Evolutionary conservation across 495 filamentous ascomycete genomes (phyloP), one percentile per base, ranked within the genome.

Genomic region (Xylaria curta): DNA sequence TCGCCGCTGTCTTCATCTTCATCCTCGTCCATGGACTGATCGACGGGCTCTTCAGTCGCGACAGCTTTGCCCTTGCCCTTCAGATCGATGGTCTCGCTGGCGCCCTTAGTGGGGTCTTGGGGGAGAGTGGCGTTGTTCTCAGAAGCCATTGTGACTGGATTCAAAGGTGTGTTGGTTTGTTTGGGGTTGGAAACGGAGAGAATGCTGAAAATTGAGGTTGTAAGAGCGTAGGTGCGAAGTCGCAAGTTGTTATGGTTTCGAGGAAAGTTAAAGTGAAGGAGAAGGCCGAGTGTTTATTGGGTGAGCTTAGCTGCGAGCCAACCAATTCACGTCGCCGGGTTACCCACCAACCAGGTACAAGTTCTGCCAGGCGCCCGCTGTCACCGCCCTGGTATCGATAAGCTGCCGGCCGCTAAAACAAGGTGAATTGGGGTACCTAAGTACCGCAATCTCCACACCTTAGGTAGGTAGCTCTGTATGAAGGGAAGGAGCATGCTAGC

Each of bases 1-100:
- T 93, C 92, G 2, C 86, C 86, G 6, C 87, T 88, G 60, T 89
- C 88, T 47, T 87, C 89, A 33, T 91, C 89, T 1, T 88, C 88
- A 42, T 91, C 91, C 68, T 93, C 91, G 36, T 86, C 89, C 88
- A 91, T 91, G 81, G 85, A 87, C 78, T 87, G 78, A 56, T 94
- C 91, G 69, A 87, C 84, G 31, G 76, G 76, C 61, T 81, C 74
- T 71, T 84, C 67, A 76, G 85, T 76, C 13, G 78, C 78, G 59
- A 74, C 67, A 38, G 85, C 89, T 75, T 90, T 87, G 74, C 90
- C 91, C 83, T 94, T 94, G 76, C 86, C 85, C 78, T 86, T 85
- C 71, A 81, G 79, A 72, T 86, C 84, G 71, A 68, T 74, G 26
- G 75, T 64, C 71, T 81, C 75, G 61, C 75, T 74, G 70, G 67